Conservation (phyloP, 129 eudicot species). For the Oenanthe sinensis region DNA sequence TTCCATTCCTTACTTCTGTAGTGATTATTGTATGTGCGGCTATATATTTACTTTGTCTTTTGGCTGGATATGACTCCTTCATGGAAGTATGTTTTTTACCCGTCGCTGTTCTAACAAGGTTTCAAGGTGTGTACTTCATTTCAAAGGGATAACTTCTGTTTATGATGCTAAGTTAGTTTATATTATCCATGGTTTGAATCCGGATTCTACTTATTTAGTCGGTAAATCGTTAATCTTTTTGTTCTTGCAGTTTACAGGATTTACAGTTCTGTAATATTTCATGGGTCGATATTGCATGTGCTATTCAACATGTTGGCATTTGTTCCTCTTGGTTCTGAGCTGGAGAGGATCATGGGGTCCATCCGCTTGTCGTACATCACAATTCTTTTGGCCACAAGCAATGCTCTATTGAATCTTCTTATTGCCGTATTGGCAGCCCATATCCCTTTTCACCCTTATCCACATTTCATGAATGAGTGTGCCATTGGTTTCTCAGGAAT, state of each 20-base stretch:
- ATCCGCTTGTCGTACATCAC: slow-evolving; percentile 63
- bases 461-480: slow-evolving; percentile 63
- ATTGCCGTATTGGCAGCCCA: slow-evolving; percentile 60
- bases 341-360: slow-evolving; percentile 97
- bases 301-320: slow-evolving; percentile 91
- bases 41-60: slow-evolving; percentile 78
- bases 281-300: slow-evolving; percentile 84
- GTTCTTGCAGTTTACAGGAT: slow-evolving; percentile 77
- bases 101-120: slow-evolving; percentile 54
- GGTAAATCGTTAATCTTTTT: not conserved
- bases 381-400: slow-evolving; percentile 69
- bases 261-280: slow-evolving; percentile 73
- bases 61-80: slow-evolving; percentile 86
- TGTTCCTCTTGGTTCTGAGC: slow-evolving; percentile 95
- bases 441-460: slow-evolving; percentile 48
- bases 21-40: slow-evolving; percentile 59
- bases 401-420: slow-evolving; percentile 69
- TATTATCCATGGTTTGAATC: not conserved
- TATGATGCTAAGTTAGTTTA: not conserved
- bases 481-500: slow-evolving; percentile 96
- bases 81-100: slow-evolving; percentile 90
- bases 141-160: not conserved
- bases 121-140: slow-evolving; percentile 51
- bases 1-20: slow-evolving; percentile 79
- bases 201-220: not conserved